Conservation (phyloP, 2,329 filamentous ascomycete genomes). For the Alternaria ethzedia region DNA sequence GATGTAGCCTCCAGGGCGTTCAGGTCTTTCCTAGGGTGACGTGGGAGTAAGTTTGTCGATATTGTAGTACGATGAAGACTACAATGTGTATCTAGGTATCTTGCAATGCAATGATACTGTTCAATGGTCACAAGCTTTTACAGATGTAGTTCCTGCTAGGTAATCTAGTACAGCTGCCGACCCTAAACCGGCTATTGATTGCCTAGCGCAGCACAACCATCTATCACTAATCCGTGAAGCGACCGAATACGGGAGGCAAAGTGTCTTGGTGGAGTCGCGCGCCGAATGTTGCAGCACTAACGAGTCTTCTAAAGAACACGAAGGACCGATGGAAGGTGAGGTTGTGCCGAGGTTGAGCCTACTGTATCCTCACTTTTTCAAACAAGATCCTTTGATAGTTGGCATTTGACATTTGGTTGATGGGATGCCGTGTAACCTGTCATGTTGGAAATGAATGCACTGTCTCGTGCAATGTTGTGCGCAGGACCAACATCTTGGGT, state of each 20-base stretch:
- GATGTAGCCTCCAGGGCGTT: neutral
- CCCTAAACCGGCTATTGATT: neutral
- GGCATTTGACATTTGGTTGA: too few species aligned
- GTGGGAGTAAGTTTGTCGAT: neutral
- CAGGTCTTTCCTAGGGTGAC: neutral
- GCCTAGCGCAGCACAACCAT: neutral
- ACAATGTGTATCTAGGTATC: neutral
- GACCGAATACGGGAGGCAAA: neutral
- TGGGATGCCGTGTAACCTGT: neutral
- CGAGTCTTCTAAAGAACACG: neutral
- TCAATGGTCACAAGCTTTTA: neutral
- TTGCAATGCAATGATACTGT: neutral
- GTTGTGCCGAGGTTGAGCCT: neutral
- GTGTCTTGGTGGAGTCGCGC: neutral
- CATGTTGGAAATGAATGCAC: neutral
- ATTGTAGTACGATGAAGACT: neutral
- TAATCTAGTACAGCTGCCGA: neutral
- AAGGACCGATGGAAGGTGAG: neutral
- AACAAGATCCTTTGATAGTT: neutral
- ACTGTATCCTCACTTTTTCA: neutral
- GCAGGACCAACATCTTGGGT: neutral
- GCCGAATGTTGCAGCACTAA: neutral
- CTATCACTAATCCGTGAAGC: neutral
- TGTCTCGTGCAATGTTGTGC: neutral
- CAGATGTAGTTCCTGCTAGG: neutral